Base-by-base conservation (phyloP, 495 filamentous ascomycete genomes). In the Hypoxylon lienhwacheense region DNA sequence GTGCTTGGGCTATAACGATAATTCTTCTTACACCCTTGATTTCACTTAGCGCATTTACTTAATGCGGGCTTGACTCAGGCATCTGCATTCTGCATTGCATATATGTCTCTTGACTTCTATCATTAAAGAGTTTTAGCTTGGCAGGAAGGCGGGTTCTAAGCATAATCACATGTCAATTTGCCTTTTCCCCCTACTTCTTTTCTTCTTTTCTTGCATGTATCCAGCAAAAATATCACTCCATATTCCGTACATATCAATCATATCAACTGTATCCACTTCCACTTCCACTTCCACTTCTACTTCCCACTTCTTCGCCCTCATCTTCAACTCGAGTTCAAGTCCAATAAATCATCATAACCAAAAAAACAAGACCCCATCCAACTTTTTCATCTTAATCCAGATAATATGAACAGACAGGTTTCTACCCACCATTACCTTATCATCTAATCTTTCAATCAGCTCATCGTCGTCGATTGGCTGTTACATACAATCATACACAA, bases 101-200 rank as follows among this genome's bases (percentile, higher is more conserved):
- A 20, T 28, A 52, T 42, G 39, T 55, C 46, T 61, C 40, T 51
- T 45, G 24, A 45, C 32, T 46, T 61, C 49, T 14, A 44, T 49
- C 49, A 47, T 35, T 19, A 5, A 34, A 31, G 37, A 43, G 26
- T 35, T 48, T 50, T 44, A 52, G 47, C 59, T 62, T 62, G 59
- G 59, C 59, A 57, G 59, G 52, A 47, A 47, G 41, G 42, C 36
- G 26, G 7, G 46, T 41, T 53, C 59, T 53, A 62, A 47, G 42
- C 35, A 31, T 25, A 28, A 53, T 62, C 59, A 62, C 59, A 62
- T 62, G 59, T 22, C 41, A 62, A 62, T 53, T 48, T 53, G 11
- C 40, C 25, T 24, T 37, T 34, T 11, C 22, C 32, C 26, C 16
- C n/a, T 41, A 8, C 20, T 29, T 24, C 20, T 39, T 28, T 5